These are phyloP conservation scores for Metschnikowia orientalis DNA, from an alignment of 805 yeast species.

Conservation along the genomic window DNA sequence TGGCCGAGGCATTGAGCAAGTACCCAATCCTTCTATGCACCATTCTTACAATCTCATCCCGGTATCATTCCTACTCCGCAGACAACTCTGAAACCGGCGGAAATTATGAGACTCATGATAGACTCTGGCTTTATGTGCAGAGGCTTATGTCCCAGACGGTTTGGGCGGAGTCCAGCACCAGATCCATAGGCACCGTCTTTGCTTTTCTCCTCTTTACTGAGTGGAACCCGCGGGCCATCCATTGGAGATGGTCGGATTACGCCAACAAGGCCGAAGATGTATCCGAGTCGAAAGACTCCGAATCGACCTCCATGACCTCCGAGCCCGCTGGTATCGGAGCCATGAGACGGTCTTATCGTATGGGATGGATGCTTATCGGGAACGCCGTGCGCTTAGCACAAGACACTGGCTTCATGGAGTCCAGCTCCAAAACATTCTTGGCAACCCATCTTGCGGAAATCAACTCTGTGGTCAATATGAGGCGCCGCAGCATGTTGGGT, in stretches of 20 bases:
- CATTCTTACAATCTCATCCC: constrained; percentile 70
- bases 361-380: constrained; percentile 94
- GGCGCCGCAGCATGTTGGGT: constrained; percentile 72
- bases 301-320: constrained; percentile 16
- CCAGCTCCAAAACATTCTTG: constrained; percentile 65
- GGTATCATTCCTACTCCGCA: constrained; percentile 62
- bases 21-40: constrained; percentile 81
- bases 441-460: constrained; percentile 86
- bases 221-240: constrained; percentile 95
- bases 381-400: constrained; percentile 83
- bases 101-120: constrained; percentile 66
- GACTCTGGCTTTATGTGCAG: constrained; percentile 82
- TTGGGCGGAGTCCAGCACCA: constrained; percentile 90
- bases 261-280: constrained; percentile 57
- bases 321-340: constrained; percentile 74
- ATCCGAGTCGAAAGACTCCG: constrained; percentile 9
- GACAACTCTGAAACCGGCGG: constrained; percentile 25
- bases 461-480: constrained; percentile 74
- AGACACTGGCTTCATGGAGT: constrained; percentile 76
- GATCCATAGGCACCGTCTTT: constrained; percentile 81
- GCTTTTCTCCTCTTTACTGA: constrained; percentile 84
- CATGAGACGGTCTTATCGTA: constrained; percentile 78
- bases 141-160: constrained; percentile 76
- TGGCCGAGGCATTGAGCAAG: constrained; percentile 60
- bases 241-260: constrained; percentile 82